Conservation (phyloP, 331 rosid genomes). For the Quercus phellos region DNA sequence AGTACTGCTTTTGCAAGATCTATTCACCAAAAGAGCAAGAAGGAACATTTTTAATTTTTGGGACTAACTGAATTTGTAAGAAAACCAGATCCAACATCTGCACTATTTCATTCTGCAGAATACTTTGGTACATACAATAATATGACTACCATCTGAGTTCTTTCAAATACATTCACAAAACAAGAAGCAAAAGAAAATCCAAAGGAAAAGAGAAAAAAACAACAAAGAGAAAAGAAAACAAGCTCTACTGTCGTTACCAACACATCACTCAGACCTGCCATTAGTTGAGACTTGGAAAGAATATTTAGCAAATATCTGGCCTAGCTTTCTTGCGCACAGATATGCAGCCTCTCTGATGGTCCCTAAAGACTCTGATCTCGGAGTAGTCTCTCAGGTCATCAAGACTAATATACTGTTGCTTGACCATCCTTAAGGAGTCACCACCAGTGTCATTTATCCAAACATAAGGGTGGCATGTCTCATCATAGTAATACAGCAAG, state of each 20-base stretch:
- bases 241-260: constrained; percentile 11
- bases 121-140: neutral
- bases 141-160: constrained; percentile 11
- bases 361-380: constrained; percentile 55
- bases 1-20: neutral
- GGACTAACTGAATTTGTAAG: neutral
- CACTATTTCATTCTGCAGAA: constrained; percentile 5
- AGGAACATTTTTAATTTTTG: neutral
- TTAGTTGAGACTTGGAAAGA: neutral
- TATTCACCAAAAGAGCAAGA: neutral
- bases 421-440: constrained; percentile 59
- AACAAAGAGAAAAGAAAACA: neutral
- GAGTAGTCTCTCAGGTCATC: constrained; percentile 48
- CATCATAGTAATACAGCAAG: constrained; percentile 76
- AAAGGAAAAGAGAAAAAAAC: neutral
- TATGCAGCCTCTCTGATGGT: constrained; percentile 53
- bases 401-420: constrained; percentile 55
- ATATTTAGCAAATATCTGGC: constrained; percentile 40
- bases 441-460: constrained; percentile 80
- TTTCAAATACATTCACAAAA: constrained; percentile 17
- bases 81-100: constrained; percentile 13
- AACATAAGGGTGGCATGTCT: constrained; percentile 78
- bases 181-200: neutral
- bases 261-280: constrained; percentile 2
- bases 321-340: constrained; percentile 49